Base-by-base conservation (phyloP, 306 rosid species). In the Inga oerstediana region DNA sequence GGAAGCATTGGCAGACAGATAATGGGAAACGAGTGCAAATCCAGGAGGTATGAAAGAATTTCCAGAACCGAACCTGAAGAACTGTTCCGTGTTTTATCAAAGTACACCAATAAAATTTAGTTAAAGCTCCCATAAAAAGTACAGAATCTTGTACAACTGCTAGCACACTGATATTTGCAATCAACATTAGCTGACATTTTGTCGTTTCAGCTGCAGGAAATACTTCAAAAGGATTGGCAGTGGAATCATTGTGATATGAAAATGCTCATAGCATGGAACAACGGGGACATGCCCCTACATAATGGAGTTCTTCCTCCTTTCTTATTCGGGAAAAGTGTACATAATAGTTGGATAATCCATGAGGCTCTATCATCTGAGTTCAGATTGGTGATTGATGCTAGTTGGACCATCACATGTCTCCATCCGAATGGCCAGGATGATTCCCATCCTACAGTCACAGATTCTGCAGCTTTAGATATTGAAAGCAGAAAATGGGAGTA, bases 291-390 rank as follows among this genome's bases (percentile, higher is more conserved):
- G 41, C 97, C 99, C 59, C 84, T 92, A 88, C 91, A 96, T 78
- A 49, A 87, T 41, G 98, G 92, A 85, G 95, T 96, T 82, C 98
- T 96, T 88, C 99, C 99, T 46, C 98, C 98, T 71, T 96, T 96
- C 89, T 84, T 92, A 77, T 94, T 84, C 56, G 94, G 97, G 72
- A 96, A 82, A 34, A 97, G 95, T 77, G 88, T 80, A 56, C 98
- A 96, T 86, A 86, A 92, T 84, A 81, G 83, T 83, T 96, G 99
- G 99, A 16, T 96, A 32, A 81, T 90, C 84, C 94, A 86, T 27
- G 97, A 96, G 86, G 95, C 97, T 75, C 79, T 92, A 75, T 89
- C 93, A 80, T 92, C 97, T 22, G 91, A 88, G 58, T 89, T 91
- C 66, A 91, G 99, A 88, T 91, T 88, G 85, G 97, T 92, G 83